Evolutionary conservation across 192 early-diverging fungal species (phyloP), one percentile per base, ranked within the genome.

Genomic region (Podila epigama): DNA sequence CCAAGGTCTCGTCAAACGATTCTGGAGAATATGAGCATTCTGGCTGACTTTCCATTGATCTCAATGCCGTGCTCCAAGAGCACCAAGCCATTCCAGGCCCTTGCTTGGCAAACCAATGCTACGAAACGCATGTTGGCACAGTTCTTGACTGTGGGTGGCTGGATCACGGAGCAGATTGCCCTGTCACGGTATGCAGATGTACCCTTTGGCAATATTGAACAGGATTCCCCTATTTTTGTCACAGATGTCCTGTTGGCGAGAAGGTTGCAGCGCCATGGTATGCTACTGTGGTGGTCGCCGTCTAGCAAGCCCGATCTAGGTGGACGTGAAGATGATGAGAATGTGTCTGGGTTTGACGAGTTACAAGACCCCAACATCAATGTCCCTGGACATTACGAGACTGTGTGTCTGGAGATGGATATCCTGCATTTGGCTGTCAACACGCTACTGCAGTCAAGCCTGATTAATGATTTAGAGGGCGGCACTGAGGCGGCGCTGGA

Each of bases 281-380:
- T 93, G 80, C 68, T 99, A 1, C 69, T 97, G 32, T 99, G 98
- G 98, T 96, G 90, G 85, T 97, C 95, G 41, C 75, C 89, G 1
- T 88, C 87, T 4, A 84, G 81, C 35, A 88, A 86, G 51, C 95
- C 96, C 0, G 95, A 97, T 77, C 71, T 98, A 18, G 96, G 97
- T 39, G 96, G 96, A 5, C 83, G 90, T 6, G 91, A 95, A 62
- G 82, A 90, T 57, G 95, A 96, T 44, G 92, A 96, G 56, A 87
- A 91, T 60, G 68, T 81, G 10, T 85, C 75, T 37, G 83, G 83
- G 16, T 59, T 54, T 20, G 80, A 83, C 13, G 89, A 89, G 20
- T 41, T 92, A 12, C 68, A 80, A 28, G 85, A 89, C 59, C 86
- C 91, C 0, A 95, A 97, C 71, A 84, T 93, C 55, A 97, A 91